Conservation (phyloP, 352 stramenopile genomes). For the Blastocystis sp. region DNA sequence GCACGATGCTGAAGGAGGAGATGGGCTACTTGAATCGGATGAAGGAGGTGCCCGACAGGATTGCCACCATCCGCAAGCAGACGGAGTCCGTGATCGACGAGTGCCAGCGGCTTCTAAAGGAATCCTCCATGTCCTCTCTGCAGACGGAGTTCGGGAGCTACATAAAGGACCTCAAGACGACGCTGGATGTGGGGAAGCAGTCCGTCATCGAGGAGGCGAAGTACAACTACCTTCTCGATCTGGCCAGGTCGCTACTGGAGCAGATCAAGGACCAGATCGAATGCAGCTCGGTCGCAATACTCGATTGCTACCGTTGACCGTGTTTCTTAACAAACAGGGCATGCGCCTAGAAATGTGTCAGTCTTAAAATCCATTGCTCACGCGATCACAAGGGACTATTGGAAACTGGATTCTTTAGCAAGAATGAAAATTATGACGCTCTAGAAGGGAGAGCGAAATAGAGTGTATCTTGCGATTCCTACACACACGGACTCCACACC, state of each 20-base stretch:
- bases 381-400: conserved; percentile 17
- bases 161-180: background rate
- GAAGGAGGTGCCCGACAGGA: background rate
- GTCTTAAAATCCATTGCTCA: conserved; percentile 35
- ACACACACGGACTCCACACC: background rate
- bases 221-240: background rate
- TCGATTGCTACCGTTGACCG: background rate
- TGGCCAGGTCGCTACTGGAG: background rate
- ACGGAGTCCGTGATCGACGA: background rate
- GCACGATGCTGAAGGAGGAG: background rate
- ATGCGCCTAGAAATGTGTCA: conserved; percentile 53
- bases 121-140: background rate
- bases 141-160: background rate
- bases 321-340: conserved; percentile 20
- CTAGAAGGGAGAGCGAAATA: conserved; percentile 39
- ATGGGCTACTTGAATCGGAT: background rate
- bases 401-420: conserved; percentile 37
- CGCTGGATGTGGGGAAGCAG: background rate
- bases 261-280: background rate
- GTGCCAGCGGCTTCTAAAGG: background rate
- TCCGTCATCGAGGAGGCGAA: background rate
- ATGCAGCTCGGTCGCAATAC: background rate
- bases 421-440: conserved; percentile 67
- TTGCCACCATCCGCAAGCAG: background rate
- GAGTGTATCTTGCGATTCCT: conserved; percentile 53